These are phyloP conservation scores for Marasmius tenuissimus DNA, from an alignment of 1,284 basidiomycete genomes.

Conservation along the genomic window DNA sequence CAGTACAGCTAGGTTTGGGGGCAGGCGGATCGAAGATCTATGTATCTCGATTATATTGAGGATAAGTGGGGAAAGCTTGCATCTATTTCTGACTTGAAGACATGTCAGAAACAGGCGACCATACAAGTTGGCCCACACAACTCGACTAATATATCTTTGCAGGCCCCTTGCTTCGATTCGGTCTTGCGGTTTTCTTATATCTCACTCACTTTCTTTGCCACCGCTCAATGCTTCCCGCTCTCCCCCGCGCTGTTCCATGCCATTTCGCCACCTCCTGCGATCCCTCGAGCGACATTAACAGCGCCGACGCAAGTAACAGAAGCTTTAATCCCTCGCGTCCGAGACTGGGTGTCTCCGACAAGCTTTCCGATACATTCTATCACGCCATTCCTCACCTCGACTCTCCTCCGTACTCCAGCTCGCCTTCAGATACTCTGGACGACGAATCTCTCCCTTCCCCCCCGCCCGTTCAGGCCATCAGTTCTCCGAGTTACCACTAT, in stretches of 20 bases:
- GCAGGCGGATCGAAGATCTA: too few species aligned
- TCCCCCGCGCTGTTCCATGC: not conserved
- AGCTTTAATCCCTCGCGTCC: not conserved
- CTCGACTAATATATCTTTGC: too few species aligned
- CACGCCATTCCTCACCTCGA: slow-evolving; percentile 16
- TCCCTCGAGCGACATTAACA: not conserved
- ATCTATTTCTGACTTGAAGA: too few species aligned
- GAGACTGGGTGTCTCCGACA: slow-evolving; percentile 1
- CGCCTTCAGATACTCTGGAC: slow-evolving; percentile 30
- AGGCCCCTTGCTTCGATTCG: too few species aligned
- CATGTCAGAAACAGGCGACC: too few species aligned
- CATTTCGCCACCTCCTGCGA: not conserved
- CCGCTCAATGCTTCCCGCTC: slow-evolving; percentile 2
- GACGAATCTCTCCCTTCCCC: slow-evolving; percentile 30
- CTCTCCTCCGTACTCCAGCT: slow-evolving; percentile 29
- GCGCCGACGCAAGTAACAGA: not conserved
- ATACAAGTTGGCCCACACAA: too few species aligned
- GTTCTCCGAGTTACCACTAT: slow-evolving; percentile 28
- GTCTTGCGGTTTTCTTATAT: too few species aligned
- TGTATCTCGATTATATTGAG: too few species aligned
- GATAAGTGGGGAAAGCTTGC: too few species aligned
- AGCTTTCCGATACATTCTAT: slow-evolving; percentile 8
- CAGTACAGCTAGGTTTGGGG: too few species aligned
- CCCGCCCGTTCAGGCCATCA: slow-evolving; percentile 23
- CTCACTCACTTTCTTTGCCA: not conserved